These are phyloP conservation scores for Collybia sordida DNA, from an alignment of 768 basidiomycete species.

Conservation along the genomic window DNA sequence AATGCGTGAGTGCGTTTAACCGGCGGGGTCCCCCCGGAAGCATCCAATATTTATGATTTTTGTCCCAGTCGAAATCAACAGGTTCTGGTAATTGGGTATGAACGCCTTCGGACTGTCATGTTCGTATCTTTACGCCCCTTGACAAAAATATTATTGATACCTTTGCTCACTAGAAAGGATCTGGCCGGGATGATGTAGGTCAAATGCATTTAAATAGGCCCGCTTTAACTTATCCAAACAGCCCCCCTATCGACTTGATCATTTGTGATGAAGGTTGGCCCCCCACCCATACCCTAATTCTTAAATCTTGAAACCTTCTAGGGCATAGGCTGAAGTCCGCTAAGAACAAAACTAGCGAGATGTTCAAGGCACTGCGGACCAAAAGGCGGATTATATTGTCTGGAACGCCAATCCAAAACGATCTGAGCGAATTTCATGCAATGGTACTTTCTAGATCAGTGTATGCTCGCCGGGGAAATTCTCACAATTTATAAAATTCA, in stretches of 20 bases:
- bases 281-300: not conserved
- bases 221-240: constrained; percentile 23
- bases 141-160: not conserved
- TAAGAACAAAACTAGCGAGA: constrained; percentile 83
- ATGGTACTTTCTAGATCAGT: constrained; percentile 60
- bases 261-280: constrained; percentile 88
- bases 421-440: constrained; percentile 91
- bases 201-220: not conserved
- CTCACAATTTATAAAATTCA: constrained; percentile 22
- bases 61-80: constrained; percentile 65
- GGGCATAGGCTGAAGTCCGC: constrained; percentile 93
- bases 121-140: constrained; percentile 22
- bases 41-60: not conserved
- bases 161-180: constrained; percentile 29
- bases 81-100: constrained; percentile 94
- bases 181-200: constrained; percentile 65
- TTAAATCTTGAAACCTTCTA: constrained; percentile 21
- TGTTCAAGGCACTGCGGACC: constrained; percentile 80
- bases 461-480: not conserved
- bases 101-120: constrained; percentile 83
- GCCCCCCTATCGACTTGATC: constrained; percentile 90
- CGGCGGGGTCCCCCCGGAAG: not conserved
- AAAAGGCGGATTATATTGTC: constrained; percentile 84
- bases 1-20: constrained; percentile 53
- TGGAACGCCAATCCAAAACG: constrained; percentile 97